These are phyloP conservation scores for Zasmidium angulare DNA, from an alignment of 2,329 filamentous ascomycete species.

Conservation along the genomic window DNA sequence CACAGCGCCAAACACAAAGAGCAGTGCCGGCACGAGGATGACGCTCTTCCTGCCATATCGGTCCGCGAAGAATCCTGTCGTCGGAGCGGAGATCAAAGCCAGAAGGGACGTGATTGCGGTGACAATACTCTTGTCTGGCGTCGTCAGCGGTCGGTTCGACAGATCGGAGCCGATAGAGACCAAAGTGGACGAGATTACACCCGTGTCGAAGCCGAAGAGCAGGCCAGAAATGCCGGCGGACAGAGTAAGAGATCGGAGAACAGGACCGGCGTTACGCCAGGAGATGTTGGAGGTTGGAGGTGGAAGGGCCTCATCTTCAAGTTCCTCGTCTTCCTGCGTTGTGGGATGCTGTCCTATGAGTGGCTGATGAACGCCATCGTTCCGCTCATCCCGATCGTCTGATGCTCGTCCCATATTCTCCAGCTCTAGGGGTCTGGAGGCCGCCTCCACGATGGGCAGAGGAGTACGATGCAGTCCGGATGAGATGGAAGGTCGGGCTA, in stretches of 20 bases:
- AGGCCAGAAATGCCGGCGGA: constrained; percentile 59
- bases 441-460: background rate
- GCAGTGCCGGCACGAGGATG: constrained; percentile 57
- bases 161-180: constrained; percentile 57
- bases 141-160: constrained; percentile 48
- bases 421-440: background rate
- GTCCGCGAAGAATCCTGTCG: constrained; percentile 47
- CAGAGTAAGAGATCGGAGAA: constrained; percentile 58
- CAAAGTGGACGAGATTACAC: constrained; percentile 61
- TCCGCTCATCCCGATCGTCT: background rate
- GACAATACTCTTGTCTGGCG: constrained; percentile 59
- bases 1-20: constrained; percentile 68
- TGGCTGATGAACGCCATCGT: background rate
- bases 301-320: background rate
- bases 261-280: constrained; percentile 9
- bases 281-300: background rate
- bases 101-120: constrained; percentile 59
- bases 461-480: background rate
- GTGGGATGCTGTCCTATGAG: background rate
- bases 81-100: constrained; percentile 53
- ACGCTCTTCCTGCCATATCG: constrained; percentile 48
- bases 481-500: background rate
- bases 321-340: background rate
- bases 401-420: background rate
- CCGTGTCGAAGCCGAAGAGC: constrained; percentile 64